Percentiles rank a stretch among this genome's conserved stretches.
phyloP scores from a whole-genome alignment of 768 basidiomycete genomes.

The Amanita pseudoporphyria region DNA sequence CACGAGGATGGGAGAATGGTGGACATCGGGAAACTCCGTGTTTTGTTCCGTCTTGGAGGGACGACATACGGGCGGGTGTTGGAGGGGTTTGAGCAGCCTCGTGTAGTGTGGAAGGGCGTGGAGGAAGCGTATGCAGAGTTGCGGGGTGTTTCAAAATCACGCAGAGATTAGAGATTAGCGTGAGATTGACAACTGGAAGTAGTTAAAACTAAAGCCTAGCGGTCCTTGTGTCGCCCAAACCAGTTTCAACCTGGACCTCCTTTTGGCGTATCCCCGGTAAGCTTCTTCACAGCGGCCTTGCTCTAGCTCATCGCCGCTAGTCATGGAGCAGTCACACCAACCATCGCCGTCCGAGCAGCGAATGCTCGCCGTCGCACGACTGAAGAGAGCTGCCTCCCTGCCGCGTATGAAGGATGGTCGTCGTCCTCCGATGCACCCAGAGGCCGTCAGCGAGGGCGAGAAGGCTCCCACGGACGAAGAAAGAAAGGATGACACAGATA shows the following conservation, averaged over 20 bases:
- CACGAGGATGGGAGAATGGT: constrained; percentile 28
- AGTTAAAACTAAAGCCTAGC: neutral
- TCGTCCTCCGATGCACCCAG: constrained; percentile 78
- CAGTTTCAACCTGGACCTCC: neutral
- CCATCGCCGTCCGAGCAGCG: constrained; percentile 61
- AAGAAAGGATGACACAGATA: constrained; percentile 20
- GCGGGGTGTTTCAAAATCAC: constrained; percentile 8
- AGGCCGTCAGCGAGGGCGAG: constrained; percentile 78
- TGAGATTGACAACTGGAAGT: neutral
- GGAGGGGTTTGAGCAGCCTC: constrained; percentile 37
- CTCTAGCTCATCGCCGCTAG: too few relatives aligned
- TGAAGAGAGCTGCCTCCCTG: constrained; percentile 86
- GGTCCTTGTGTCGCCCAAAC: neutral
- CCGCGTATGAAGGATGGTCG: constrained; percentile 89
- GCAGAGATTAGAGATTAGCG: constrained; percentile 7
- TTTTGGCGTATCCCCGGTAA: neutral
- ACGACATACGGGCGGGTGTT: constrained; percentile 38
- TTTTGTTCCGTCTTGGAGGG: constrained; percentile 47
- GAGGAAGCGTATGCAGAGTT: constrained; percentile 18
- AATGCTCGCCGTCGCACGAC: constrained; percentile 79
- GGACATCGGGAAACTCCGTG: constrained; percentile 38
- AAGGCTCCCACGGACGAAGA: constrained; percentile 32
- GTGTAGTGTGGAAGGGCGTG: constrained; percentile 26
- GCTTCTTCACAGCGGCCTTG: neutral
- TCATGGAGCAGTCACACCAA: constrained; percentile 37